Percentiles rank a stretch among this genome's conserved stretches.
phyloP scores from a whole-genome alignment of 495 filamentous ascomycete species.

The Neurospora sp. region DNA sequence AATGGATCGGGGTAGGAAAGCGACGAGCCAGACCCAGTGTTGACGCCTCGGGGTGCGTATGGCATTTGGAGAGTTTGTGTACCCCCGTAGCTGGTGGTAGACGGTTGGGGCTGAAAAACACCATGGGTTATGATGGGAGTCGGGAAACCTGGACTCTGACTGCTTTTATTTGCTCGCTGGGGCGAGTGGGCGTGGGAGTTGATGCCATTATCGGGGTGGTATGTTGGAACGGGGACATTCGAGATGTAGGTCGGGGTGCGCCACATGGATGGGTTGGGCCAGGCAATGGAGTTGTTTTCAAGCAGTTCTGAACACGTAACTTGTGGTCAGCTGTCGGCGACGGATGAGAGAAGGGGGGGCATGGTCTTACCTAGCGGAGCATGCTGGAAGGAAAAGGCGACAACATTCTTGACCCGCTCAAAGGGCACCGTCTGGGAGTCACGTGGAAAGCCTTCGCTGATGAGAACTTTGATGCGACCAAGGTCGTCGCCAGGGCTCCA shows the following conservation, averaged over 20 bases:
- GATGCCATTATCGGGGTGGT: conserved; percentile 28
- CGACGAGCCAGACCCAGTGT: conserved; percentile 8
- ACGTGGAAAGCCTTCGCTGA: conserved; percentile 60
- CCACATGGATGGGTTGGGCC: conserved; percentile 73
- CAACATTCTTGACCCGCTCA: conserved; percentile 61
- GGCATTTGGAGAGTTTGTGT: conserved; percentile 3
- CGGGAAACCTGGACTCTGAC: conserved; percentile 8
- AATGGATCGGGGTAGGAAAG: conserved; percentile 24
- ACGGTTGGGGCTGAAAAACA: conserved; percentile 10
- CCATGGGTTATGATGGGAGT: not conserved
- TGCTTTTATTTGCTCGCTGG: not conserved
- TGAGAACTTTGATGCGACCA: conserved; percentile 67
- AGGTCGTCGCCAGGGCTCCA: conserved; percentile 64
- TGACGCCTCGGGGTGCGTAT: conserved; percentile 13
- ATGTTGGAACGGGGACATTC: conserved; percentile 28
- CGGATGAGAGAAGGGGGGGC: not conserved
- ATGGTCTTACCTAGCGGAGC: conserved; percentile 57
- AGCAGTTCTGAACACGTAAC: conserved; percentile 44
- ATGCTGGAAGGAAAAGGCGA: conserved; percentile 80
- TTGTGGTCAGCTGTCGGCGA: not conserved
- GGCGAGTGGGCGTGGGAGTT: conserved; percentile 37
- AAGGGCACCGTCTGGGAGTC: conserved; percentile 44
- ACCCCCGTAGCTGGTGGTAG: conserved; percentile 10
- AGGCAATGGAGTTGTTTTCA: conserved; percentile 69
- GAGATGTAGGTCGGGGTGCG: conserved; percentile 32